Percentiles rank a stretch among this genome's conserved stretches.
These are phyloP conservation scores for Erigeron philadelphicus DNA, from an alignment of 140 eudicot species.

Conservation along the genomic window DNA sequence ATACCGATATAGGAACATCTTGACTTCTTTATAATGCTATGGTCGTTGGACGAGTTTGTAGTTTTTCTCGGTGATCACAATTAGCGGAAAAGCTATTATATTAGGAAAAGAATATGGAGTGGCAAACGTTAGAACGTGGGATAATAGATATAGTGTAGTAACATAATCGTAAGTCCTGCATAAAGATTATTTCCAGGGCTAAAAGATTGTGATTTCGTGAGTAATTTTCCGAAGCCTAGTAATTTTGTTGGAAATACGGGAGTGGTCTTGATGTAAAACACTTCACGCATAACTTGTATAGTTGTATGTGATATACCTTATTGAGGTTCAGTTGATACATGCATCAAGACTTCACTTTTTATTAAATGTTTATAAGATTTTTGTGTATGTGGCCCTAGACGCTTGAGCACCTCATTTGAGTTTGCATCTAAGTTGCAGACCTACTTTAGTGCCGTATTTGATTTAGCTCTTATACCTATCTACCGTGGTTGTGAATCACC, in stretches of 20 bases:
- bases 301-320: background rate
- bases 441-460: background rate
- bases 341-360: slow-evolving; percentile 6
- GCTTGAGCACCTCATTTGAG: background rate
- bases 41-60: no score
- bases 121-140: background rate
- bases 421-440: slow-evolving; percentile 11
- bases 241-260: no score
- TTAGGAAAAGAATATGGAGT: no score
- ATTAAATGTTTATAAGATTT: background rate
- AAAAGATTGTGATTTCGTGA: no score
- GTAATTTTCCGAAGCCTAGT: no score
- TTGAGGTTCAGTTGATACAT: slow-evolving; percentile 1
- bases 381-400: background rate
- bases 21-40: no score
- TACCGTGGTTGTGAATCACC: background rate
- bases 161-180: no score
- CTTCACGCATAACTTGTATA: background rate
- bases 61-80: no score
- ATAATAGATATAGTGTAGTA: no score
- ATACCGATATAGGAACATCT: no score
- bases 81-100: no score
- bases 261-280: background rate
- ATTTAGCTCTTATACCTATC: background rate
- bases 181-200: no score